Base-by-base conservation (phyloP, 2,329 filamentous ascomycete genomes). In the Venturiaceae sp. region DNA sequence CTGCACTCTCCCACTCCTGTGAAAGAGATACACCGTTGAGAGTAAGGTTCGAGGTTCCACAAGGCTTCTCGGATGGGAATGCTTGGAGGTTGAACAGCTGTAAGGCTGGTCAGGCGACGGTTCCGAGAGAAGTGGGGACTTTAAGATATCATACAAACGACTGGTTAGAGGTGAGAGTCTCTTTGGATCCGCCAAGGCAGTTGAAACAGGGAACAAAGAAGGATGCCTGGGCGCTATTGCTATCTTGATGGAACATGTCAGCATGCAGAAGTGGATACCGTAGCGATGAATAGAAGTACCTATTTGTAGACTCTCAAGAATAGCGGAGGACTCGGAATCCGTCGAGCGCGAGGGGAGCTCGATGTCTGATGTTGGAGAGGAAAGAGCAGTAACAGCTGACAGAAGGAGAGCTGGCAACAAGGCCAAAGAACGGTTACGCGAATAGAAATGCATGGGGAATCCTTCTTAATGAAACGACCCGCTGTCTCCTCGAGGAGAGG, bases 81-180 rank as follows among this genome's bases (percentile, higher is more conserved):
- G 72, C 70, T 63, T 68, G 68, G 60, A 77, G 70, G 61, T 69
- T 72, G 62, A 77, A 68, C 56, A 71, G 66, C 75, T 77, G 63
- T 60, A 61, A 36, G 46, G 47, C 26, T 30, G 44, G 28, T 52
- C 44, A 58, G 55, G 41, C 41, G 52, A 14, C 55, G n/a, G 30
- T 21, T 56, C 33, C 14, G 30, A 11, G 16, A 53, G 28, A 44
- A 21, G 54, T 3, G 36, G 21, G 32, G 19, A 19, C 21, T 14
- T 2, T 28, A 5, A 16, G n/a, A 23, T 9, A 53, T 28, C 57
- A 37, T 58, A 58, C 57, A 32, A 58, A 58, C 1, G 46, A 53
- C 32, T 53, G 57, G 47, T 58, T 33, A 39, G 21, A 41, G 21
- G 33, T 6, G 11, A 53, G 46, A 50, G 33, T 16, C 23, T 54